Base-by-base conservation (phyloP, 495 filamentous ascomycete species). In the Penicillium ucsense region DNA sequence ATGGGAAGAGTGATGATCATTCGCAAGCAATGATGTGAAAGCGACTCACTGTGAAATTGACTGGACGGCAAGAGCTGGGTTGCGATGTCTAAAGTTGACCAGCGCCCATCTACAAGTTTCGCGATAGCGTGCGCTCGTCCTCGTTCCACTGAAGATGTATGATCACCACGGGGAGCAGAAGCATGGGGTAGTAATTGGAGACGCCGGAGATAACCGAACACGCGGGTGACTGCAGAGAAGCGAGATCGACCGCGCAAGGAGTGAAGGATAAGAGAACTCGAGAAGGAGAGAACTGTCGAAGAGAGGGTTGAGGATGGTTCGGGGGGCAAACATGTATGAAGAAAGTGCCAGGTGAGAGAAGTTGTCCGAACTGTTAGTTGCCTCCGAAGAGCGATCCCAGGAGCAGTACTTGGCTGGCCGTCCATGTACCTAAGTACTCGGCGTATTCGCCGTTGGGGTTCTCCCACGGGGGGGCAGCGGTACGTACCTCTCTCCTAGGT, bases 201-300 rank as follows among this genome's bases (percentile, higher is more conserved):
- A 52, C 55, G 54, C 62, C 62, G 59, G 61, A 67, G 62, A 66
- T 66, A 69, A 57, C 64, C 64, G 66, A 65, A 55, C 55, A 54
- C 47, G 51, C 52, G 55, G 42, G 43, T 59, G 64, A 67, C 67
- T 62, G 62, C 45, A 47, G 57, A 59, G 57, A 57, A 59, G 59
- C 12, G 10, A 29, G 33, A 45, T 29, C 9, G 31, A 28, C 8
- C 20, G 41, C 45, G 45, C 45, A 35, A 46, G n/a, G 38, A 29
- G 9, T 41, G 29, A 41, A 42, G 11, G 45, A 32, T 42, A 37
- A 48, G 30, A 32, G 32, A 29, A 41, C n/a, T 48, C 34, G 33
- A 33, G 38, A 8, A 46, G 39, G 38, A 47, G 36, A 20, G 20
- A 20, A 20, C 20, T 20, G 20, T 20, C 20, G 20, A 20, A 20